Percentiles rank a stretch among this genome's conserved stretches.
These are phyloP conservation scores for Umbelopsis isabellina DNA, from an alignment of 192 early-diverging fungal species.

Conservation along the genomic window DNA sequence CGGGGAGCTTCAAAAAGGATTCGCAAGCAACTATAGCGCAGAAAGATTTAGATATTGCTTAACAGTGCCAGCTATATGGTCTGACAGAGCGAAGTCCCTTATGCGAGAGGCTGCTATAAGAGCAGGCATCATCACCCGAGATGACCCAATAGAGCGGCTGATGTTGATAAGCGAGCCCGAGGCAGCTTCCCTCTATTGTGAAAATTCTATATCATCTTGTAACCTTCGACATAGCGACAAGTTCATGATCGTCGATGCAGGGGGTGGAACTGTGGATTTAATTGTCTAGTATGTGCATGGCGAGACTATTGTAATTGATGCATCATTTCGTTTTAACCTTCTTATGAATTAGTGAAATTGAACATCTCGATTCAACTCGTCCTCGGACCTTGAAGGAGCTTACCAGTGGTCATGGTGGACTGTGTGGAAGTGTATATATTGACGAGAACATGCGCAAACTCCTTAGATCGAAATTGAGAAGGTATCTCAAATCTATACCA, in stretches of 20 bases:
- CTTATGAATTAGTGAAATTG: conserved; percentile 3
- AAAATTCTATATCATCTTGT: conserved; percentile 37
- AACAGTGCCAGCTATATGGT: conserved; percentile 38
- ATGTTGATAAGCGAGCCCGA: conserved; percentile 44
- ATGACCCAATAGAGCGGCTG: conserved; percentile 43
- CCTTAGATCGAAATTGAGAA: conserved; percentile 40
- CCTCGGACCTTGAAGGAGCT: conserved; percentile 48
- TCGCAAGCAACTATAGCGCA: conserved; percentile 2
- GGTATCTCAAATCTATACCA: conserved; percentile 42
- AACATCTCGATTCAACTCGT: conserved; percentile 28
- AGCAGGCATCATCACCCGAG: conserved; percentile 39
- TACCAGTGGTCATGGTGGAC: conserved; percentile 49
- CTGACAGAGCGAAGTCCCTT: conserved; percentile 40
- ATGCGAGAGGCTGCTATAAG: conserved; percentile 40
- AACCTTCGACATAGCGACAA: conserved; percentile 42
- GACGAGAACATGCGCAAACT: conserved; percentile 48
- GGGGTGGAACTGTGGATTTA: conserved; percentile 51
- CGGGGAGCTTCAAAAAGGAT: conserved; percentile 13
- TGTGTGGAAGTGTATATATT: conserved; percentile 48
- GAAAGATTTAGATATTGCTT: conserved; percentile 15
- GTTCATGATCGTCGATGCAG: conserved; percentile 54
- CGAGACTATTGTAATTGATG: not conserved
- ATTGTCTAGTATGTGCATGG: conserved; percentile 48
- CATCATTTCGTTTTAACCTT: not conserved
- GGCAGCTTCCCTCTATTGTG: conserved; percentile 42